Conservation (phyloP, 2,329 filamentous ascomycete genomes). For the Phyllosticta citriasiana region DNA sequence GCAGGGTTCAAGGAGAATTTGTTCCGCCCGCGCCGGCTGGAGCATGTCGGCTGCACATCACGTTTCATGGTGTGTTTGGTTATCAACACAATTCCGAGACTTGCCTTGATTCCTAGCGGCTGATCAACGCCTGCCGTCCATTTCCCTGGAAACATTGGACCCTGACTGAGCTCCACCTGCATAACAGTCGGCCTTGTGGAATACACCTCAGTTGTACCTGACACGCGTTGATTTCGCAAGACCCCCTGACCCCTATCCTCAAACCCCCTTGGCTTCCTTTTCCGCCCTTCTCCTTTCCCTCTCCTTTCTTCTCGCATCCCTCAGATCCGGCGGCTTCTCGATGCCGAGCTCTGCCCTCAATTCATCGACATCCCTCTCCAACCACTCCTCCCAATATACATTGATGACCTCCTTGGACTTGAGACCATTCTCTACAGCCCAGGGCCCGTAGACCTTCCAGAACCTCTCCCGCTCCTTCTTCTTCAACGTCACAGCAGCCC, state of each 20-base stretch:
- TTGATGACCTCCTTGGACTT: slow-evolving; percentile 75
- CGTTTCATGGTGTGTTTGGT: not conserved
- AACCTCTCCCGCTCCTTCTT: slow-evolving; percentile 57
- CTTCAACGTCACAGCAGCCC: slow-evolving; percentile 59
- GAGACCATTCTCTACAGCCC: slow-evolving; percentile 79
- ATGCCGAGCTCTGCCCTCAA: slow-evolving; percentile 68
- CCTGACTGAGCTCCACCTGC: not conserved
- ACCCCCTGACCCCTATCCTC: not conserved
- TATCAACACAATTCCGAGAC: not conserved
- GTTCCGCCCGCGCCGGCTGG: not conserved
- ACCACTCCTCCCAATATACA: slow-evolving; percentile 93
- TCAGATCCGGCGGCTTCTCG: slow-evolving; percentile 78
- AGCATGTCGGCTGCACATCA: not conserved
- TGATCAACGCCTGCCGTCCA: not conserved
- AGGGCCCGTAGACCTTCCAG: slow-evolving; percentile 68
- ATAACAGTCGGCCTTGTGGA: not conserved
- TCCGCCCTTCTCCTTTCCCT: slow-evolving; percentile 58
- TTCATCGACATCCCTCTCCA: slow-evolving; percentile 72
- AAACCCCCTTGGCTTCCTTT: slow-evolving; percentile 38
- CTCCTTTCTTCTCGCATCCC: slow-evolving; percentile 62
- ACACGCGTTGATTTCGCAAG: not conserved
- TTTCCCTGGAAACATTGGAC: not conserved
- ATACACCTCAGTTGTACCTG: not conserved
- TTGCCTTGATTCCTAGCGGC: not conserved
- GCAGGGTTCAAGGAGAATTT: not conserved